phyloP scores from a whole-genome alignment of 331 rosid species.

The Acacia pycnantha region DNA sequence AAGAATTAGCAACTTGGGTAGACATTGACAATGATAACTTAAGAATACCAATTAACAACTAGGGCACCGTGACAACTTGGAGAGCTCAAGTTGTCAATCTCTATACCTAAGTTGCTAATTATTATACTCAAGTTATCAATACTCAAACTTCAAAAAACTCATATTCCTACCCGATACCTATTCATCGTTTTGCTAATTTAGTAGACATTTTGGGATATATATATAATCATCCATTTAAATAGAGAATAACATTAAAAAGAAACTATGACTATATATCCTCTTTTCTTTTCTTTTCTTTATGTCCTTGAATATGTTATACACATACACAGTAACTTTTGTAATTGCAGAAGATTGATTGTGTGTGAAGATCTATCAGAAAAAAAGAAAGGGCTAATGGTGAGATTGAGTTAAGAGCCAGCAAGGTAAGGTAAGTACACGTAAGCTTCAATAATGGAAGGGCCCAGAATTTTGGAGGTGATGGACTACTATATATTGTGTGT shows the following conservation, averaged over 20 bases:
- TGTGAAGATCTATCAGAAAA: neutral
- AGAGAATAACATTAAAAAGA: neutral
- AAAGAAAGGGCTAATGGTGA: neutral
- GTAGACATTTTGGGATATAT: too few relatives aligned
- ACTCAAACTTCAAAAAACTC: too few relatives aligned
- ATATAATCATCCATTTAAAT: neutral
- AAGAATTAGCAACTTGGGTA: too few relatives aligned
- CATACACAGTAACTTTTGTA: neutral
- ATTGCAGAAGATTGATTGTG: neutral
- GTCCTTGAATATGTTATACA: neutral
- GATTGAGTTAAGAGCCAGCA: conserved; percentile 11
- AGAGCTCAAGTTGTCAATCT: too few relatives aligned
- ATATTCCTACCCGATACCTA: too few relatives aligned
- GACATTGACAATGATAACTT: too few relatives aligned
- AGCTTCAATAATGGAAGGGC: conserved; percentile 40
- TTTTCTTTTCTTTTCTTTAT: neutral
- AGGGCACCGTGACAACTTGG: too few relatives aligned
- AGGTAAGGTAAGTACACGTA: conserved; percentile 14
- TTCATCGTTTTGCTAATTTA: too few relatives aligned
- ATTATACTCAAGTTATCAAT: too few relatives aligned
- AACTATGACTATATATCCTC: neutral
- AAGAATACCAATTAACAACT: too few relatives aligned
- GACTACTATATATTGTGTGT: conserved; percentile 20
- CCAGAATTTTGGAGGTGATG: conserved; percentile 28
- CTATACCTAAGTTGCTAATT: too few relatives aligned